These are phyloP conservation scores for Rhizopogon rudus DNA, from an alignment of 768 basidiomycete genomes.

Conservation along the genomic window DNA sequence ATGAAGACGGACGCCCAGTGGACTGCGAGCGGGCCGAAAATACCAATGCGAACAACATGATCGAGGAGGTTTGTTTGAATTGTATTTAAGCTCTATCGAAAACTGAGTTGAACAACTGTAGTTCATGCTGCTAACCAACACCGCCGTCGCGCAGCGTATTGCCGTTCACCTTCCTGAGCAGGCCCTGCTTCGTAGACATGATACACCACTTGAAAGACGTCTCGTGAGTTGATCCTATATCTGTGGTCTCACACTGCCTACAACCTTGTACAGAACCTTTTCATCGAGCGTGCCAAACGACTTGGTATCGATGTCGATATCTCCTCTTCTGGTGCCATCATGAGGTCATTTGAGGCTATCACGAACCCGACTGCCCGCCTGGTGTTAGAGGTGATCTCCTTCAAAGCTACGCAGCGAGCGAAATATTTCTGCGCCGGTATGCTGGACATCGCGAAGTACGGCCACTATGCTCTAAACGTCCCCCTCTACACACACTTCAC, in stretches of 20 bases:
- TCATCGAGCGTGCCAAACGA: constrained; percentile 75
- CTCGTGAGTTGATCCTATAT: constrained; percentile 46
- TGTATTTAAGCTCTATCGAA: not conserved
- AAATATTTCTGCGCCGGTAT: constrained; percentile 99
- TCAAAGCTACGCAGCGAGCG: constrained; percentile 91
- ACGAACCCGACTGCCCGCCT: constrained; percentile 66
- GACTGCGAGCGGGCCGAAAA: constrained; percentile 69
- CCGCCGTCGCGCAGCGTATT: constrained; percentile 86
- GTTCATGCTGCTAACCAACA: constrained; percentile 95
- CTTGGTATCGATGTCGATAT: constrained; percentile 82
- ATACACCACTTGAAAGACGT: constrained; percentile 87
- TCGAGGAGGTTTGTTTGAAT: constrained; percentile 72
- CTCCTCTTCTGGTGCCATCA: constrained; percentile 73
- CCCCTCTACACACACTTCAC: constrained; percentile 95
- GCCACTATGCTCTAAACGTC: constrained; percentile 84
- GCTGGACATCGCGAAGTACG: constrained; percentile 98
- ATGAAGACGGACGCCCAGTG: constrained; percentile 70
- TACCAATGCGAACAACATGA: constrained; percentile 70
- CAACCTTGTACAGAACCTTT: constrained; percentile 50
- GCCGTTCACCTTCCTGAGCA: constrained; percentile 95
- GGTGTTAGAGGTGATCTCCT: constrained; percentile 78
- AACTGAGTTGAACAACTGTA: constrained; percentile 24
- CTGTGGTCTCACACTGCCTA: constrained; percentile 9
- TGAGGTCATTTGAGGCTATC: constrained; percentile 78
- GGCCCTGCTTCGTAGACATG: constrained; percentile 93